These are phyloP conservation scores for Excoecaria cochinchinensis DNA, from an alignment of 345 rosid genomes.

Conservation along the genomic window DNA sequence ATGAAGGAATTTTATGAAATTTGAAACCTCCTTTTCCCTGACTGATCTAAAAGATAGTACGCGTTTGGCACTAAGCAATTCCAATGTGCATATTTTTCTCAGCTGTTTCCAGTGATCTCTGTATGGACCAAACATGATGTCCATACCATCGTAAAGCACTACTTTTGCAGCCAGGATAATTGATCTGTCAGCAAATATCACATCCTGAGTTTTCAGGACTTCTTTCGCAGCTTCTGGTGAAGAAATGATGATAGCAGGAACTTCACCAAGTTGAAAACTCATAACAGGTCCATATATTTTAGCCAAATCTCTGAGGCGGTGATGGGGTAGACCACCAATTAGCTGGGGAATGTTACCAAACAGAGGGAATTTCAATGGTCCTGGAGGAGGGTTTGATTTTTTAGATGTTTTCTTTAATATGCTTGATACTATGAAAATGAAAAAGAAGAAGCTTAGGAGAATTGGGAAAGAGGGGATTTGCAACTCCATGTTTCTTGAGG, in stretches of 20 bases:
- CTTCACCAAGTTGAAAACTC: constrained; percentile 15
- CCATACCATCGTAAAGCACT: constrained; percentile 6
- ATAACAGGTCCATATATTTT: constrained; percentile 17
- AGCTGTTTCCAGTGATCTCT: constrained; percentile 36
- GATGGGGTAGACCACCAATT: neutral
- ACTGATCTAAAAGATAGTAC: constrained; percentile 21
- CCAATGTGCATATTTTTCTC: constrained; percentile 17
- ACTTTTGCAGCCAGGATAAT: neutral
- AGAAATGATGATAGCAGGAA: constrained; percentile 21
- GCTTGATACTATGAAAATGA: too few relatives aligned
- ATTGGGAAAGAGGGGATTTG: too few relatives aligned
- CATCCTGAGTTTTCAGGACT: constrained; percentile 30
- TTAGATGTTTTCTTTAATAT: too few relatives aligned
- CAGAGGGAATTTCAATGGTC: constrained; percentile 14
- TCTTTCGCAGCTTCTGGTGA: constrained; percentile 30
- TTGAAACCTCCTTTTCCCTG: constrained; percentile 29
- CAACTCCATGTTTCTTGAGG: too few relatives aligned
- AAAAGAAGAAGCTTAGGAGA: too few relatives aligned
- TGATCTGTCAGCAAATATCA: constrained; percentile 27
- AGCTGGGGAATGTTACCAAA: constrained; percentile 21
- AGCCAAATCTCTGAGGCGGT: constrained; percentile 13
- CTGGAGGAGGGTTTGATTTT: neutral
- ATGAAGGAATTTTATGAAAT: constrained; percentile 7
- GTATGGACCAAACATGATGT: constrained; percentile 18
- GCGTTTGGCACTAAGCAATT: constrained; percentile 16